phyloP scores from a whole-genome alignment of 2,329 filamentous ascomycete genomes.

The Paramyrothecium sp. region DNA sequence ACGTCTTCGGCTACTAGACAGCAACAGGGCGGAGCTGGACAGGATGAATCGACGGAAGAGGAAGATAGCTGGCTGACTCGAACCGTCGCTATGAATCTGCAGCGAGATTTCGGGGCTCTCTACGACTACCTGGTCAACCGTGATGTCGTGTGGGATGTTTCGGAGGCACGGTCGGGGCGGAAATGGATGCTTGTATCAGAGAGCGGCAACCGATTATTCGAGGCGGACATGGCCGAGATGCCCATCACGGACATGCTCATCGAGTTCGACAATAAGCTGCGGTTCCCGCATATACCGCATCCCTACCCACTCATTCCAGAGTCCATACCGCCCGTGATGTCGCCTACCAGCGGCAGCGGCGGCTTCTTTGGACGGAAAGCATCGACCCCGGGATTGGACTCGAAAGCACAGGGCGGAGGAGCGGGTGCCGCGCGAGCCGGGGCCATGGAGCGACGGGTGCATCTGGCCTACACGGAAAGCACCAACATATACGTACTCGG shows the following conservation, averaged over 20 bases:
- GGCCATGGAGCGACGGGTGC: conserved; percentile 46
- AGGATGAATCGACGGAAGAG: conserved; percentile 19
- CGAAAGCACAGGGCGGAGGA: conserved; percentile 21
- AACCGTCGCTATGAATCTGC: conserved; percentile 53
- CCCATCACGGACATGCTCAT: conserved; percentile 66
- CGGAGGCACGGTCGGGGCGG: conserved; percentile 57
- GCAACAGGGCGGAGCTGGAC: neutral
- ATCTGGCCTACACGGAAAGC: conserved; percentile 57
- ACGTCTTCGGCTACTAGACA: conserved; percentile 13
- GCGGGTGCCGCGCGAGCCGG: conserved; percentile 7
- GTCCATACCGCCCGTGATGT: conserved; percentile 34
- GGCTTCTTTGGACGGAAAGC: conserved; percentile 24
- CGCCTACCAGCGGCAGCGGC: neutral
- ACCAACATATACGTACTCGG: conserved; percentile 58
- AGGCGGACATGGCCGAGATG: conserved; percentile 51
- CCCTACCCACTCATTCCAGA: conserved; percentile 65
- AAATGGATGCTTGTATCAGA: conserved; percentile 63
- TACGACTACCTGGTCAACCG: conserved; percentile 72
- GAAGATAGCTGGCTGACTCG: conserved; percentile 61
- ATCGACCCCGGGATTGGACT: conserved; percentile 15
- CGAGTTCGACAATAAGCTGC: conserved; percentile 61
- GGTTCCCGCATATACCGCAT: conserved; percentile 65
- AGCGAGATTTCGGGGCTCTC: conserved; percentile 64
- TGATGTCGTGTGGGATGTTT: conserved; percentile 63
- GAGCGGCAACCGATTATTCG: conserved; percentile 42